Evolutionary conservation across 371 early-diverging fungal genomes (phyloP).

Genomic region (Amoeboaphelidium occidentale): DNA sequence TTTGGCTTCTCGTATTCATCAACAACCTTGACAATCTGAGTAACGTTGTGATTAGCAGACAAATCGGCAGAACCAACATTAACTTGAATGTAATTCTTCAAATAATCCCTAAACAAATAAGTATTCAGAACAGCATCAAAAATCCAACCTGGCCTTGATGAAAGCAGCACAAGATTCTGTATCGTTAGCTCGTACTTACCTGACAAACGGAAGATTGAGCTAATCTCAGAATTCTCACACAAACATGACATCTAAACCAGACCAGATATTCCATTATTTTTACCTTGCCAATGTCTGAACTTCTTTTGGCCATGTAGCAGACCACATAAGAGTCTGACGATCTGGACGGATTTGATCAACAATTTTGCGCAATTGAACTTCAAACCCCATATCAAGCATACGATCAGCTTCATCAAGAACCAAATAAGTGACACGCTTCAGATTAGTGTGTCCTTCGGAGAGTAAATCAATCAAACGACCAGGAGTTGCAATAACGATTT

Average conservation of each 20-base stretch:
- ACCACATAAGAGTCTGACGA: constrained; percentile 99
- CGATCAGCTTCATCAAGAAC: constrained; percentile 98
- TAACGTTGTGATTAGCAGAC: constrained; percentile 83
- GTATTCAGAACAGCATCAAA: too few species aligned
- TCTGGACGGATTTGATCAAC: constrained; percentile 95
- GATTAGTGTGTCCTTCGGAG: constrained; percentile 43
- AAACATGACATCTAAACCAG: too few species aligned
- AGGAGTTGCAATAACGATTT: constrained; percentile 97
- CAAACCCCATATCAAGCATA: constrained; percentile 99
- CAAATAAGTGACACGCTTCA: constrained; percentile 87
- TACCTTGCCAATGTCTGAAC: constrained; percentile 83
- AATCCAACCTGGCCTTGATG: too few species aligned
- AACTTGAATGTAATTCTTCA: constrained; percentile 93
- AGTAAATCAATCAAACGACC: constrained; percentile 95
- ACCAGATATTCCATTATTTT: too few species aligned
- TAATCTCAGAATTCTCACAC: too few species aligned
- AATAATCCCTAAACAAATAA: constrained; percentile 73
- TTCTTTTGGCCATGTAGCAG: constrained; percentile 98
- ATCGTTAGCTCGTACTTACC: too few species aligned
- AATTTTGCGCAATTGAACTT: constrained; percentile 96
- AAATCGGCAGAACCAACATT: constrained; percentile 94
- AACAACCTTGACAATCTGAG: constrained; percentile 78
- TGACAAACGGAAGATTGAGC: too few species aligned
- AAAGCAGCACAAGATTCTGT: too few species aligned
- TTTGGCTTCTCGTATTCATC: constrained; percentile 79